A percentile compares a stretch with the other conserved stretches of the same genome.
Evolutionary conservation across 139 green algal species (phyloP).

Genomic region (Ettlia oleoabundans): DNA sequence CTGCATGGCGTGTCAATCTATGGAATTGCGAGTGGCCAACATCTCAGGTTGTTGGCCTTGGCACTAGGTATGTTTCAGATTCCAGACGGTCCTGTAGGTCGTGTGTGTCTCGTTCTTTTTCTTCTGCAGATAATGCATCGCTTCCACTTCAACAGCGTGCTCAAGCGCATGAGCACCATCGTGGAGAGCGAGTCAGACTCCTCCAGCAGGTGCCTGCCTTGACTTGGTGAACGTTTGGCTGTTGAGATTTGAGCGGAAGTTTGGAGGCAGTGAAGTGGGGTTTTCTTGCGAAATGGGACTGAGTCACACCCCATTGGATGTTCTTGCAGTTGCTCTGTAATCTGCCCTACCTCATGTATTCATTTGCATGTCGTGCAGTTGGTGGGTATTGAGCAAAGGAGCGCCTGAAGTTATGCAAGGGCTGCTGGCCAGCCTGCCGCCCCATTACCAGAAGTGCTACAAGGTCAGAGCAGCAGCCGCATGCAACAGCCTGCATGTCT

Average conservation of each 20-base stretch:
- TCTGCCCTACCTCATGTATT: no score
- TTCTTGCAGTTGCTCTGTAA: not conserved
- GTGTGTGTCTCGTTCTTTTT: no score
- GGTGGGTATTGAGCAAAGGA: constrained; percentile 82
- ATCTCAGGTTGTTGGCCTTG: not conserved
- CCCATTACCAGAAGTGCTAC: constrained; percentile 83
- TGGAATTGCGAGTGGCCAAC: no score
- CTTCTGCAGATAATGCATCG: constrained; percentile 73
- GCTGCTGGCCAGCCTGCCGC: constrained; percentile 68
- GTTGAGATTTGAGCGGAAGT: no score
- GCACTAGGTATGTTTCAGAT: not conserved
- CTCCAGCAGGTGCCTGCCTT: not conserved
- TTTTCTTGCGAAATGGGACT: no score
- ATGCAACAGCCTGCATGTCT: no score
- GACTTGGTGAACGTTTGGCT: not conserved
- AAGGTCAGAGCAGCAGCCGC: no score
- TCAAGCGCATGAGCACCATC: constrained; percentile 92
- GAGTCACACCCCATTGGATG: not conserved
- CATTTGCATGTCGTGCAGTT: not conserved
- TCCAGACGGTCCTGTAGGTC: no score
- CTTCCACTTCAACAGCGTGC: constrained; percentile 89
- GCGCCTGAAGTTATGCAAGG: constrained; percentile 84
- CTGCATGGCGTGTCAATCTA: not conserved
- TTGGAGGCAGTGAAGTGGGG: no score
- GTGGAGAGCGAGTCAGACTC: constrained; percentile 54